These are phyloP conservation scores for Phytopythium delawarense DNA, from an alignment of 352 stramenopile genomes.

Conservation along the genomic window DNA sequence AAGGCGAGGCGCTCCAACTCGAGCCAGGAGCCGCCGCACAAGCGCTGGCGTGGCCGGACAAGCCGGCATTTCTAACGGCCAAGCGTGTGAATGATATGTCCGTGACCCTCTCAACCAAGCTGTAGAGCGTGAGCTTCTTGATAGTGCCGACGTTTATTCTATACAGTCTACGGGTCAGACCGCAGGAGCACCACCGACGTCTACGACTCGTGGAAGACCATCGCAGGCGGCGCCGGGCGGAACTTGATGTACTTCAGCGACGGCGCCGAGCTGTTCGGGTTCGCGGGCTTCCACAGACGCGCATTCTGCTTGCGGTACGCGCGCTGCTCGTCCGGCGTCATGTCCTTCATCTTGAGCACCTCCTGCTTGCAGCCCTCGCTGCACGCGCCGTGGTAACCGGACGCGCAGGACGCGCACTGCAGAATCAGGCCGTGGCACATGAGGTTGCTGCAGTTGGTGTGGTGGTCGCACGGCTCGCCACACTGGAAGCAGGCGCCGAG, in stretches of 20 bases:
- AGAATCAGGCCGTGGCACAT: slow-evolving; percentile 56
- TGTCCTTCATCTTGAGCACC: slow-evolving; percentile 28
- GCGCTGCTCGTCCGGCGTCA: slow-evolving; percentile 34
- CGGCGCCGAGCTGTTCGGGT: slow-evolving; percentile 37
- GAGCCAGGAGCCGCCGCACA: slow-evolving; percentile 37
- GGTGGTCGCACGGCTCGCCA: slow-evolving; percentile 28
- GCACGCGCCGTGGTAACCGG: slow-evolving; percentile 20
- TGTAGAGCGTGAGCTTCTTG: neutral
- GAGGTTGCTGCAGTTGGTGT: slow-evolving; percentile 37
- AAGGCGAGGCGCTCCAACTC: slow-evolving; percentile 22
- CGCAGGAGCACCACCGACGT: neutral
- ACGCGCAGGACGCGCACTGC: slow-evolving; percentile 32
- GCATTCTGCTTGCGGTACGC: slow-evolving; percentile 57
- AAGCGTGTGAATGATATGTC: neutral
- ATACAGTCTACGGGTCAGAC: neutral
- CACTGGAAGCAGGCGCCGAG: slow-evolving; percentile 62
- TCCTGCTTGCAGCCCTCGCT: slow-evolving; percentile 25
- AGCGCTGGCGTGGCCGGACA: slow-evolving; percentile 55
- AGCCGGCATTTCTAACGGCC: slow-evolving; percentile 29
- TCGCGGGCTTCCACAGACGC: slow-evolving; percentile 44
- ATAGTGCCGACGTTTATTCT: neutral
- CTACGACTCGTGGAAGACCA: slow-evolving; percentile 13
- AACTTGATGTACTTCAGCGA: slow-evolving; percentile 49
- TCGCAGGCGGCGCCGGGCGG: slow-evolving; percentile 26
- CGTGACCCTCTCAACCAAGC: neutral